Conservation (phyloP, 257 asterid genomes). For the Buddleja alternifolia region DNA sequence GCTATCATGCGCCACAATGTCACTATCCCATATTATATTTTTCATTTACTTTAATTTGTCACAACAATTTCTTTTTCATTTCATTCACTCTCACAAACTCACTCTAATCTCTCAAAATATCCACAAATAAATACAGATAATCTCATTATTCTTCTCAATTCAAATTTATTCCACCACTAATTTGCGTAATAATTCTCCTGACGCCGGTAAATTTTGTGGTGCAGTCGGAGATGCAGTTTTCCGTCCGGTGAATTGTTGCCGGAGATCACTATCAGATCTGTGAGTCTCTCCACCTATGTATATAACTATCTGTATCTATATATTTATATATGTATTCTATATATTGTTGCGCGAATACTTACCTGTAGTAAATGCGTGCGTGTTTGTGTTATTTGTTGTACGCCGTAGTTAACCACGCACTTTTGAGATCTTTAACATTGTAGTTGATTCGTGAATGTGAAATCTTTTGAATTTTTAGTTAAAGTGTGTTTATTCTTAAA, state of each 20-base stretch:
- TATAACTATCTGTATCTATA: slow-evolving; percentile 15
- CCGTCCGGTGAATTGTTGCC: slow-evolving; percentile 38
- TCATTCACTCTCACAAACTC: slow-evolving; percentile 10
- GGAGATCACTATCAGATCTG: slow-evolving; percentile 52
- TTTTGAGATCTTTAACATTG: slow-evolving; percentile 29
- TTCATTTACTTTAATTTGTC: background rate
- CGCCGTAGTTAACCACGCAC: background rate
- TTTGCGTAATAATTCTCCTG: slow-evolving; percentile 11
- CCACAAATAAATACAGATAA: background rate
- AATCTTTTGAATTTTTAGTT: slow-evolving; percentile 6
- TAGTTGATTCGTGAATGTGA: background rate
- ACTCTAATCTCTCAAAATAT: background rate
- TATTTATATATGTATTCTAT: background rate
- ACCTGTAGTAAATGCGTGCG: background rate
- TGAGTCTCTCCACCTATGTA: slow-evolving; percentile 31
- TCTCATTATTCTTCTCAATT: background rate
- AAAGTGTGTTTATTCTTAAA: slow-evolving; percentile 9
- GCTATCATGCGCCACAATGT: slow-evolving; percentile 50
- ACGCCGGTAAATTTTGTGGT: slow-evolving; percentile 12
- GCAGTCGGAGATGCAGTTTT: slow-evolving; percentile 32
- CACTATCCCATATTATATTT: slow-evolving; percentile 31
- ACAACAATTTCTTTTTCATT: slow-evolving; percentile 22
- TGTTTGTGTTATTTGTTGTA: slow-evolving; percentile 24
- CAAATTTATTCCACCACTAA: background rate
- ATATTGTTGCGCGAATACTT: background rate